Percentiles rank a stretch among this genome's conserved stretches.
Conservation (phyloP, 352 stramenopile genomes). For the Elongisporangium undulatum region DNA sequence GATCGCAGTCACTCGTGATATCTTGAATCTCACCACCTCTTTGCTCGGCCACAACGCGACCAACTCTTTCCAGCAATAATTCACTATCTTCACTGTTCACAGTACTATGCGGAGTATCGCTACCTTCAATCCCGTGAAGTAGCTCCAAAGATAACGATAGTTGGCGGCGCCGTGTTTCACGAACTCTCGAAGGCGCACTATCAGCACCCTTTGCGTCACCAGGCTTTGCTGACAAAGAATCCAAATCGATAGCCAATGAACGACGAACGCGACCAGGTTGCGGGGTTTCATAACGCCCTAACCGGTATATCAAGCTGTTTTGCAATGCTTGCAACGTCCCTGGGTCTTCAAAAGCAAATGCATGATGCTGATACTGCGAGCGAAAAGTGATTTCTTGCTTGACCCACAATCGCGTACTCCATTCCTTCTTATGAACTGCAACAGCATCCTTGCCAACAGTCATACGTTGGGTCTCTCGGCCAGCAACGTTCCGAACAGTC, state of each 20-base stretch:
- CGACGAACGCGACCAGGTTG: constrained; percentile 53
- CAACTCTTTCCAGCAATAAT: constrained; percentile 59
- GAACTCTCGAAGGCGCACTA: constrained; percentile 4
- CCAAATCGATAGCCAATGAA: constrained; percentile 49
- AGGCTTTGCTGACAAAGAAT: constrained; percentile 3
- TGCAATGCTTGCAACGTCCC: constrained; percentile 23
- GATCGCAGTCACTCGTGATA: constrained; percentile 48
- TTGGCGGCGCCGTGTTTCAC: constrained; percentile 9
- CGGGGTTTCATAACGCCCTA: constrained; percentile 63
- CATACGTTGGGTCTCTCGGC: constrained; percentile 32
- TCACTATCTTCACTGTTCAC: constrained; percentile 21
- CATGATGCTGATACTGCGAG: constrained; percentile 51
- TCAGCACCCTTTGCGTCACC: constrained; percentile 13
- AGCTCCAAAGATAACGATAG: constrained; percentile 35
- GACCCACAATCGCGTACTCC: constrained; percentile 55
- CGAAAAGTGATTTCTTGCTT: constrained; percentile 67
- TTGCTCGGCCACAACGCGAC: constrained; percentile 66
- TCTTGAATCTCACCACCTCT: constrained; percentile 73
- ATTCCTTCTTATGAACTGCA: constrained; percentile 24
- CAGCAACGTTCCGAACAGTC: constrained; percentile 37
- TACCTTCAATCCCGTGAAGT: constrained; percentile 29
- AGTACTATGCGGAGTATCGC: constrained; percentile 16
- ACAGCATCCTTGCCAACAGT: constrained; percentile 12
- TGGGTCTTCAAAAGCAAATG: constrained; percentile 21
- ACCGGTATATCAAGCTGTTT: constrained; percentile 32